Base-by-base conservation (phyloP, 1,139 yeast genomes). In the Saccharomyces hybrid region DNA sequence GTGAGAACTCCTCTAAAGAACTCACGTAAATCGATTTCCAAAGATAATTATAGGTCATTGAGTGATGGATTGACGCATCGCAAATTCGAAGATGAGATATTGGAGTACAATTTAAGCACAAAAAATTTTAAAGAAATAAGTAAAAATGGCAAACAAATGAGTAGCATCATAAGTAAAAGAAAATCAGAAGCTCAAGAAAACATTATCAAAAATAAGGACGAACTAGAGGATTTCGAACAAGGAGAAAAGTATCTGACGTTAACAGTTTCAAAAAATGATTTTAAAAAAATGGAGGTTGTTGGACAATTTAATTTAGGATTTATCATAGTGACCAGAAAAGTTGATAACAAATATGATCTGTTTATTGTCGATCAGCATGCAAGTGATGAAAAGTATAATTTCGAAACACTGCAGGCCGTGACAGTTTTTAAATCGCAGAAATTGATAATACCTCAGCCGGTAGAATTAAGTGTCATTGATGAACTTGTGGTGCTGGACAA, bases 351-450 rank as follows among this genome's bases (percentile, higher is more conserved):
- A 11, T 71, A 73, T 47, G 89, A 88, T 65, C 67, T 93, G 47
- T 90, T 93, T 63, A 91, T 93, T 48, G 79, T 93, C 50, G 99
- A 93, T 68, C 99, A 93, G 70, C 99, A 93, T 73, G 99, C 99
- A 0, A 88, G 96, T 59, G 99, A 93, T 71, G 99, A 93, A 66
- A 93, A 90, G 64, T 88, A 66, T 71, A 93, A 93, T 69, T 93
- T 88, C 73, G 99, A 95, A 68, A 75, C 75, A 52, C 72, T 89
- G 20, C 82, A 80, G 57, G 67, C 70, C 28, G 77, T 76, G 9
- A 82, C 87, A 0, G 70, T 73, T 0, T 81, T 88, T 60, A 78
- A 81, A 51, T 76, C 78, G 48, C 99, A 93, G 69, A 82, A 83
- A 1, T 73, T 93, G 52, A 88, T 93, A 7, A 72, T 74, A 0